Conservation (phyloP, 305 asterid species). For the Fraxinus latifolia region DNA sequence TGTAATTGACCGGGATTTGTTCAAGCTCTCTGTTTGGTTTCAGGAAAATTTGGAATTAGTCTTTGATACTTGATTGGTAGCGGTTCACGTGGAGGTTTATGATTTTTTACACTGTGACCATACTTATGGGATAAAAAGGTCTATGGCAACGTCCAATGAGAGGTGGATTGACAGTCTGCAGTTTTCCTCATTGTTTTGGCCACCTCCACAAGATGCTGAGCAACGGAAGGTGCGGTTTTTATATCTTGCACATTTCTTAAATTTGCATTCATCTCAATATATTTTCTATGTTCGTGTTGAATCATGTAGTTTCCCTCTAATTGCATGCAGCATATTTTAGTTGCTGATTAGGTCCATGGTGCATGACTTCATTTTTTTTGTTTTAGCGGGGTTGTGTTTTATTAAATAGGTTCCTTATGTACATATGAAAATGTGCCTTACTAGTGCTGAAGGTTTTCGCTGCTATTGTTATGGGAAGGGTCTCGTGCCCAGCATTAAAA, state of each 20-base stretch:
- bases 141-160: constrained; percentile 67
- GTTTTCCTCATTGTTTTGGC: constrained; percentile 91
- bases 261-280: background rate
- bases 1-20: constrained; percentile 28
- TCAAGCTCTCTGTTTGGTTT: constrained; percentile 28
- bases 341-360: background rate
- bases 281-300: background rate
- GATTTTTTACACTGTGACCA: constrained; percentile 29
- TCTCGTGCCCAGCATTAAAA: background rate
- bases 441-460: background rate
- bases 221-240: constrained; percentile 68
- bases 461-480: background rate
- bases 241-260: background rate
- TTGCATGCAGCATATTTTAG: background rate
- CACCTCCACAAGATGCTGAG: constrained; percentile 74
- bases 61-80: constrained; percentile 67
- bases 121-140: constrained; percentile 37
- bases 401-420: background rate
- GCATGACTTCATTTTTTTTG: background rate
- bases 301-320: background rate
- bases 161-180: constrained; percentile 92
- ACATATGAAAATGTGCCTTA: background rate
- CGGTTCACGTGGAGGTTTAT: constrained; percentile 31
- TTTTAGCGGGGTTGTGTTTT: background rate
- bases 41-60: constrained; percentile 38